These are phyloP conservation scores for Cordyceps cicadae DNA, from an alignment of 2,329 filamentous ascomycete species.

Conservation along the genomic window DNA sequence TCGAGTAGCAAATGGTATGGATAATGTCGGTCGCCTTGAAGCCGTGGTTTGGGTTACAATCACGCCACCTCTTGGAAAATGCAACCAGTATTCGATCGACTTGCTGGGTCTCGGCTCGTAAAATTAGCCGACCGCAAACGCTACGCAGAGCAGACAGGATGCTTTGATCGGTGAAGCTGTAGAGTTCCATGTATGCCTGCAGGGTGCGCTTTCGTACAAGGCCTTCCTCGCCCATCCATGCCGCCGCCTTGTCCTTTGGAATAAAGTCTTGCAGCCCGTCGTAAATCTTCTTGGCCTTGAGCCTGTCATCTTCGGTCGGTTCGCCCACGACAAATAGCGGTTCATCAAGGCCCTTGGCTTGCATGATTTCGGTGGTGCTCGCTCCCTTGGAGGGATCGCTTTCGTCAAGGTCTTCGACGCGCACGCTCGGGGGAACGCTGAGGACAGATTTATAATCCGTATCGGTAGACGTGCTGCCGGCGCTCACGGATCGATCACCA, in stretches of 20 bases:
- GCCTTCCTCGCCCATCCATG: constrained; percentile 78
- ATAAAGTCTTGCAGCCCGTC: constrained; percentile 78
- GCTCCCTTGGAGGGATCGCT: constrained; percentile 25
- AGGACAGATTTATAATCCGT: constrained; percentile 34
- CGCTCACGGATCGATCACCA: constrained; percentile 27
- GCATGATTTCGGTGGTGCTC: constrained; percentile 22
- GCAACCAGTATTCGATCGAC: constrained; percentile 89
- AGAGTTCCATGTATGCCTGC: constrained; percentile 82
- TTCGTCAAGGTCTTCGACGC: constrained; percentile 33
- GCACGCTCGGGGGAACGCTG: constrained; percentile 29
- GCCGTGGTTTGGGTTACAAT: constrained; percentile 85
- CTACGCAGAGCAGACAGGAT: constrained; percentile 70
- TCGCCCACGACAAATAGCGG: constrained; percentile 50
- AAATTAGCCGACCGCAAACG: constrained; percentile 70
- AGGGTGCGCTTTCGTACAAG: constrained; percentile 49
- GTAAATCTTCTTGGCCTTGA: constrained; percentile 74
- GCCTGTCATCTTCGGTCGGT: constrained; percentile 59
- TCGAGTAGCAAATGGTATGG: constrained; percentile 93
- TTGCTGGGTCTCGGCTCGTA: constrained; percentile 92
- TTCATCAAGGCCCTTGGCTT: constrained; percentile 43
- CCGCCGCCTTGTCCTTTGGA: constrained; percentile 68
- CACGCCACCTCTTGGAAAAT: constrained; percentile 84
- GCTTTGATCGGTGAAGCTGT: constrained; percentile 75
- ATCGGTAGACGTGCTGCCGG: constrained; percentile 29
- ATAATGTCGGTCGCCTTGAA: constrained; percentile 90